Evolutionary conservation across 2,329 filamentous ascomycete genomes (phyloP), one percentile per base, ranked within the genome.

Genomic region (Pseudofabraea citricarpa): DNA sequence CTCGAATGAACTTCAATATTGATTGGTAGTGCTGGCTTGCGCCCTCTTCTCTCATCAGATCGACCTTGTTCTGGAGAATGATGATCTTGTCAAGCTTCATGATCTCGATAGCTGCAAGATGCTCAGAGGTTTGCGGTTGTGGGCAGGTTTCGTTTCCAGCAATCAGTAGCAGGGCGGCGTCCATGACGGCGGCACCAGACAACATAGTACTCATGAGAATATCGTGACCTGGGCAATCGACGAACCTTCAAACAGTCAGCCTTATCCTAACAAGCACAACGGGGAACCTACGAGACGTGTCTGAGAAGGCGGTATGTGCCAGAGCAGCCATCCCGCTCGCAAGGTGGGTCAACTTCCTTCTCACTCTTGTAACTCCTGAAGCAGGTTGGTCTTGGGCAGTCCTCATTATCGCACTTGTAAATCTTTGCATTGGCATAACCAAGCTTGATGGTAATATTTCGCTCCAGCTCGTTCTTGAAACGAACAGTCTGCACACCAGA

Each of bases 151-250:
- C 93, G 73, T 98, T 98, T 66, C 93, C 93, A 50, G 93, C 93
- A 64, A 98, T 96, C 43, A 98, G 78, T 44, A 98, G 81, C 48
- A 98, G 80, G 15, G 93, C 93, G 53, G 93, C 93, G 70, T 98
- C 93, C 93, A 98, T 98, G 79, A 98, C 93, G 53, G 93, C 93
- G 59, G 93, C 93, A 63, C 93, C 93, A 63, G 93, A 98, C 77
- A 98, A 84, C 93, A 98, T 98, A 60, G 93, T 98, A 72, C 91
- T 97, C 93, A 98, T 98, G 67, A 98, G 90, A 90, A 98, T 98
- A 73, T 98, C 93, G 87, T 98, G 93, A 69, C 93, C 93, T 45
- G 93, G 93, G 77, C 93, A 97, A 70, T 97, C 93, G 56, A 97
- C 93, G 66, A 97, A 98, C 13, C 88, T 91, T 55, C 41, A 57